Evolutionary conservation across 2,329 filamentous ascomycete genomes (phyloP).

Genomic region (Pyrenochaeta sp.): DNA sequence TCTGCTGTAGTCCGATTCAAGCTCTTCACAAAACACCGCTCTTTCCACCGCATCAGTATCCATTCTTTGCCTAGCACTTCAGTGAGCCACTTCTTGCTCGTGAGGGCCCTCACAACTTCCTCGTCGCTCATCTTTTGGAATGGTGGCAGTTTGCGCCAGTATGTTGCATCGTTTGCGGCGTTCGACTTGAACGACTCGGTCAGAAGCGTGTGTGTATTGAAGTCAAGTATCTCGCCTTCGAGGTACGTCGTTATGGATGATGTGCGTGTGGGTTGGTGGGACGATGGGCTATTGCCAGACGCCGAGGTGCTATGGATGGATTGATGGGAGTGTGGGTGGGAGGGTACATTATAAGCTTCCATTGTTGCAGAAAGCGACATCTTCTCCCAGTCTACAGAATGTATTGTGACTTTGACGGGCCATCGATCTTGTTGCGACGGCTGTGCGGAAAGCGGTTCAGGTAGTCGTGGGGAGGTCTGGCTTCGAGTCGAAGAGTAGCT

Average conservation of each 20-base stretch:
- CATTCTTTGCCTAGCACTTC: constrained; percentile 55
- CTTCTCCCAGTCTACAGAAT: constrained; percentile 66
- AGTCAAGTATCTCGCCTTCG: constrained; percentile 75
- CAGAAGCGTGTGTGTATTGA: constrained; percentile 59
- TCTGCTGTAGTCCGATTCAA: constrained; percentile 28
- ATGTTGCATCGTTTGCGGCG: constrained; percentile 56
- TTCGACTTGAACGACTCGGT: constrained; percentile 59
- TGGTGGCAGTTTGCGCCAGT: constrained; percentile 59
- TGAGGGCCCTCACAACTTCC: constrained; percentile 54
- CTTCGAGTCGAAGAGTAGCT: constrained; percentile 39
- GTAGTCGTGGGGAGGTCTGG: constrained; percentile 20
- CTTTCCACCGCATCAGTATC: constrained; percentile 67
- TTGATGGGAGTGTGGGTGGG: constrained; percentile 47
- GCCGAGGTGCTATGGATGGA: constrained; percentile 30
- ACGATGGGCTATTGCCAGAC: not conserved
- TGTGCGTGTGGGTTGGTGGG: constrained; percentile 40
- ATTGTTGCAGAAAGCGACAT: constrained; percentile 74
- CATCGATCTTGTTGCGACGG: constrained; percentile 63
- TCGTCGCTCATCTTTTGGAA: constrained; percentile 52
- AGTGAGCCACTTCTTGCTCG: constrained; percentile 48
- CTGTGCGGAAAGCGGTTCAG: constrained; percentile 28
- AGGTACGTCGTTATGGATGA: constrained; percentile 69
- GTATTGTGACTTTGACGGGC: constrained; percentile 73
- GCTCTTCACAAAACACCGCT: constrained; percentile 58
- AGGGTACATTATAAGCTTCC: constrained; percentile 74